These are phyloP conservation scores for Colletotrichum navitas DNA, from an alignment of 2,329 filamentous ascomycete species.

Conservation along the genomic window DNA sequence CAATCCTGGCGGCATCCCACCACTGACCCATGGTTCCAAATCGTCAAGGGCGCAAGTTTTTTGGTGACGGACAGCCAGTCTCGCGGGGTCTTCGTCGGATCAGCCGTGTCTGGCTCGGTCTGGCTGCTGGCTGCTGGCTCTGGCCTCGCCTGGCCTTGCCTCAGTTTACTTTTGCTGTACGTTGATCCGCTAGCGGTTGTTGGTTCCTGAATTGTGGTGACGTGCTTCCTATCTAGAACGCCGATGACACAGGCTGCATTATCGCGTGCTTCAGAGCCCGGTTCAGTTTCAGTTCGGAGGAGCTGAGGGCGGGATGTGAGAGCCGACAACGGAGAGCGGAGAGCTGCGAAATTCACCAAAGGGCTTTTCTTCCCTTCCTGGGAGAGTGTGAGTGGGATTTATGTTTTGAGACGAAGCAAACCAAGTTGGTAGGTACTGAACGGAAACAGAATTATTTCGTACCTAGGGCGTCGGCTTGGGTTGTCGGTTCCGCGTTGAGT, in stretches of 20 bases:
- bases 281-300: constrained; percentile 22
- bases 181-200: constrained; percentile 14
- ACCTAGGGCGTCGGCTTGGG: constrained; percentile 30
- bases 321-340: constrained; percentile 4
- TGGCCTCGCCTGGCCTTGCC: constrained; percentile 1
- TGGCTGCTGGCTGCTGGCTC: neutral
- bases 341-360: constrained; percentile 6
- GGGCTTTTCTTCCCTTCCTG: neutral
- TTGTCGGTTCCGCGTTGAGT: constrained; percentile 31
- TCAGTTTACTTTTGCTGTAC: constrained; percentile 3
- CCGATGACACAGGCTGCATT: constrained; percentile 32
- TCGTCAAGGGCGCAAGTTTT: constrained; percentile 1
- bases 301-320: constrained; percentile 18
- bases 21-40: constrained; percentile 55
- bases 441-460: constrained; percentile 38
- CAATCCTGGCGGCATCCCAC: constrained; percentile 80
- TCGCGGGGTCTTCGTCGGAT: constrained; percentile 13
- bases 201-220: constrained; percentile 20
- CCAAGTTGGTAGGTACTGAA: constrained; percentile 24
- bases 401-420: constrained; percentile 37
- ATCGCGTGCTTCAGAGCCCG: constrained; percentile 26
- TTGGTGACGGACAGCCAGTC: constrained; percentile 6
- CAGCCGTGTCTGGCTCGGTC: constrained; percentile 10
- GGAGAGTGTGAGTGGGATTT: constrained; percentile 36
- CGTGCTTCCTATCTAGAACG: constrained; percentile 37